Percentiles rank a stretch among this genome's conserved stretches.
phyloP scores from a whole-genome alignment of 2,329 filamentous ascomycete species.

The Reticulascus tulasneorum region DNA sequence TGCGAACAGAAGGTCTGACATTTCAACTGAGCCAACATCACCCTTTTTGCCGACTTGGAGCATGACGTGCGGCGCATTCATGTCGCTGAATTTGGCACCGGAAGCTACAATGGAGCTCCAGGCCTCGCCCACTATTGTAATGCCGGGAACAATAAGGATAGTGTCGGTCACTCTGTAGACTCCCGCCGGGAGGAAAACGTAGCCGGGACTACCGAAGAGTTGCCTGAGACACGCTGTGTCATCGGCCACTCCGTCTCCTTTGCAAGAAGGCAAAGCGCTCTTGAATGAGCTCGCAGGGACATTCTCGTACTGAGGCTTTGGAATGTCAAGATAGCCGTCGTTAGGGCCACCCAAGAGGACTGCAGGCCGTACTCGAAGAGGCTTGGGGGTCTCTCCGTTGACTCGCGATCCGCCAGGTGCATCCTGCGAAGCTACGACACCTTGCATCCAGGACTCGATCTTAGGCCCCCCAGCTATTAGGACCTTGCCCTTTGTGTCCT shows the following conservation, averaged over 20 bases:
- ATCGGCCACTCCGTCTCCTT: constrained; percentile 67
- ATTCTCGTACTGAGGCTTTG: constrained; percentile 51
- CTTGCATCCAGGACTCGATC: constrained; percentile 15
- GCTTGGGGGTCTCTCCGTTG: constrained; percentile 1
- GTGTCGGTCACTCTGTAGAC: constrained; percentile 35
- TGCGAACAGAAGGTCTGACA: constrained; percentile 65
- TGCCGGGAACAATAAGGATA: constrained; percentile 25
- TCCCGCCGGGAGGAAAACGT: constrained; percentile 42
- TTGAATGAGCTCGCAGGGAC: no score
- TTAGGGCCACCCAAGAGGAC: constrained; percentile 2
- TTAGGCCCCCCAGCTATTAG: constrained; percentile 1
- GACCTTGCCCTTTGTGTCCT: constrained; percentile 10
- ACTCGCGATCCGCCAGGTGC: constrained; percentile 10
- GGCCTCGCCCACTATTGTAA: constrained; percentile 32
- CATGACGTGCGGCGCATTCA: constrained; percentile 49
- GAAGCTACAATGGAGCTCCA: constrained; percentile 24
- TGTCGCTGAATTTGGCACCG: constrained; percentile 15
- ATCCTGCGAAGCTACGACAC: constrained; percentile 6
- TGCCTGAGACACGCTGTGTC: constrained; percentile 36
- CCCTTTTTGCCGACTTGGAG: constrained; percentile 61
- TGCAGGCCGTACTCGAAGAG: no score
- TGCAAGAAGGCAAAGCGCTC: no score
- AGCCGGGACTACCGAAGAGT: constrained; percentile 31
- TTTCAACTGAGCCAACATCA: constrained; percentile 62
- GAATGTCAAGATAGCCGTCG: constrained; percentile 38